A percentile compares a stretch with the other conserved stretches of the same genome.
Conservation (phyloP, 441 rosid species). For the Bruguiera hainesii region DNA sequence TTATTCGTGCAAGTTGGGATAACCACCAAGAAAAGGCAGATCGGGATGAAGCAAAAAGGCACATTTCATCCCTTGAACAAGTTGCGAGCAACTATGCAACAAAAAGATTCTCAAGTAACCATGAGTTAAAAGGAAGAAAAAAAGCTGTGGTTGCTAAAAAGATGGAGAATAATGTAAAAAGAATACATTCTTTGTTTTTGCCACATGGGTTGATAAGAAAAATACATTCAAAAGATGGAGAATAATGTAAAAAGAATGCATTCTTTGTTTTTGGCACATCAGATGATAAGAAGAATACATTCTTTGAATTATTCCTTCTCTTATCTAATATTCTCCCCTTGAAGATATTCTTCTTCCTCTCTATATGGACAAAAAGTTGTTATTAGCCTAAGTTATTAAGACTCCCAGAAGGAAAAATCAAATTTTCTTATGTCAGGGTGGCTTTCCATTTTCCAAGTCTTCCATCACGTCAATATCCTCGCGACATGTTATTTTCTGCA, state of each 20-base stretch:
- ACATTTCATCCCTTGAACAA: slow-evolving; percentile 24
- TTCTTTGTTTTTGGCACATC: slow-evolving; percentile 11
- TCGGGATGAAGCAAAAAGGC: not conserved
- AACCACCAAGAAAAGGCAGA: slow-evolving; percentile 1
- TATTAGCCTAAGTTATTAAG: not conserved
- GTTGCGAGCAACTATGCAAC: slow-evolving; percentile 12
- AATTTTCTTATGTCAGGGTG: slow-evolving; percentile 36
- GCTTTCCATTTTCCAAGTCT: slow-evolving; percentile 73
- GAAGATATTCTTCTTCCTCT: slow-evolving; percentile 14
- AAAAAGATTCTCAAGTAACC: slow-evolving; percentile 25
- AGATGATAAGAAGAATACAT: slow-evolving; percentile 8
- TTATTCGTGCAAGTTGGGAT: not conserved
- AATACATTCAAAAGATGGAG: not conserved
- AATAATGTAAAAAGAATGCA: slow-evolving; percentile 29
- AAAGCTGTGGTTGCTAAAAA: slow-evolving; percentile 17
- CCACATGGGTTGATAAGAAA: not conserved
- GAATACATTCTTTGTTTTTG: slow-evolving; percentile 31
- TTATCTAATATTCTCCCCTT: slow-evolving; percentile 10
- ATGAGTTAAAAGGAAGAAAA: slow-evolving; percentile 11
- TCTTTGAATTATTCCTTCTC: slow-evolving; percentile 26
- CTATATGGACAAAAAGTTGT: not conserved
- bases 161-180: slow-evolving; percentile 13
- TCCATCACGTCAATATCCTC: slow-evolving; percentile 79
- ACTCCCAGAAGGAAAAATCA: slow-evolving; percentile 12
- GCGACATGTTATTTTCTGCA: slow-evolving; percentile 89